Conservation (phyloP, 2,329 filamentous ascomycete genomes). For the Akanthomyces dipterigenus region DNA sequence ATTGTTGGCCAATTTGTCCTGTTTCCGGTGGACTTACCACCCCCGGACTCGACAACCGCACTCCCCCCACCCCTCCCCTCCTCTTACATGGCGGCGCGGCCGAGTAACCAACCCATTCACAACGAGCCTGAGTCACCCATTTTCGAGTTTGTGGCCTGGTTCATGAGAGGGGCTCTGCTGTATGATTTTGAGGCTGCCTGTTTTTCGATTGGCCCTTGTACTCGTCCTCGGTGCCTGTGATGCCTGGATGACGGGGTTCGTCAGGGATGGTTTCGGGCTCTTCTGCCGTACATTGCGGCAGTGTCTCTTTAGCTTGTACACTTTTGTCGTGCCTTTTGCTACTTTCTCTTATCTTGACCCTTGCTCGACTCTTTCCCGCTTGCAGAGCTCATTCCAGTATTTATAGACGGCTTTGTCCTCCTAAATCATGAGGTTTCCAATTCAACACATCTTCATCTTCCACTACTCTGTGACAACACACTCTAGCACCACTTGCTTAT, state of each 20-base stretch:
- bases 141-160: constrained; percentile 5
- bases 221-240: background rate
- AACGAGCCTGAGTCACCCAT: background rate
- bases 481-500: background rate
- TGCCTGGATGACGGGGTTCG: background rate
- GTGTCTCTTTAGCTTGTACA: background rate
- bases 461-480: background rate
- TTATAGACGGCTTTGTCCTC: background rate
- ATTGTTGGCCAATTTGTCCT: constrained; percentile 5
- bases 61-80: background rate
- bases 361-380: background rate
- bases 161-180: background rate
- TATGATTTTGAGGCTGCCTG: background rate
- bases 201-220: background rate
- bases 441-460: background rate
- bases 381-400: background rate
- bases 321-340: background rate
- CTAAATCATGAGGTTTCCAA: background rate
- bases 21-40: background rate
- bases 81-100: background rate
- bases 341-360: background rate
- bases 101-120: background rate
- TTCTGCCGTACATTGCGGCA: background rate
- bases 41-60: background rate
- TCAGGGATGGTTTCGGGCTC: background rate